phyloP scores from a whole-genome alignment of 2,329 filamentous ascomycete species.

The Trichoderma gracile region DNA sequence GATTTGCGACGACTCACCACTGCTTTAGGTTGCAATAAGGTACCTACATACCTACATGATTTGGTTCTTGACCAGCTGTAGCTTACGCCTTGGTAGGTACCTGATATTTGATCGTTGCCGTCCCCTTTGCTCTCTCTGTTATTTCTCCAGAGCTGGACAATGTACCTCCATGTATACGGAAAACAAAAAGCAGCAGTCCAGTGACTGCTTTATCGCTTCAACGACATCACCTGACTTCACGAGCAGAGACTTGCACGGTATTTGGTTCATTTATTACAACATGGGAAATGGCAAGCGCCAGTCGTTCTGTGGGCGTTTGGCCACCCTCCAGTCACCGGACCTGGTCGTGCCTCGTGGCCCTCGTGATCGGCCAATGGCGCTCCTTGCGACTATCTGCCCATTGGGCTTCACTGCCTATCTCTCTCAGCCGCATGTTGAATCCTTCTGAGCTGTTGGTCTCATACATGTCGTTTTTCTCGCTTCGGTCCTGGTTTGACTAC shows the following conservation, averaged over 20 bases:
- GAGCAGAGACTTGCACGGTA: neutral
- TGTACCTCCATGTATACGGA: too few species aligned
- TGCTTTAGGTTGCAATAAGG: neutral
- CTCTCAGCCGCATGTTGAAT: too few species aligned
- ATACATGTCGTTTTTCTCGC: too few species aligned
- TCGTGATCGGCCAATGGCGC: slow-evolving; percentile 26
- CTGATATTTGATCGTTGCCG: neutral
- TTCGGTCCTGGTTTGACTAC: neutral
- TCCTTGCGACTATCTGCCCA: slow-evolving; percentile 13
- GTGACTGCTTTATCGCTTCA: too few species aligned
- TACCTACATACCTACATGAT: neutral
- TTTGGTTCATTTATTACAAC: neutral
- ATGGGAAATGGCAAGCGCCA: neutral
- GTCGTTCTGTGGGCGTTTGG: neutral
- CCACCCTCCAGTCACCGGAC: slow-evolving; percentile 23
- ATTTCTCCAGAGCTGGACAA: neutral
- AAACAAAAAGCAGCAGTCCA: neutral
- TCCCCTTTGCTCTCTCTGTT: neutral
- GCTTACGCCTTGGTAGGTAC: slow-evolving; percentile 9
- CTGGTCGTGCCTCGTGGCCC: slow-evolving; percentile 21
- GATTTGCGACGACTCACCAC: neutral
- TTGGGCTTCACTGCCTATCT: slow-evolving; percentile 7
- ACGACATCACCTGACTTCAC: neutral
- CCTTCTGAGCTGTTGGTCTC: neutral
- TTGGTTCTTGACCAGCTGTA: neutral